Conservation (phyloP, 257 asterid genomes). For the Nicotiana obtusifolia region DNA sequence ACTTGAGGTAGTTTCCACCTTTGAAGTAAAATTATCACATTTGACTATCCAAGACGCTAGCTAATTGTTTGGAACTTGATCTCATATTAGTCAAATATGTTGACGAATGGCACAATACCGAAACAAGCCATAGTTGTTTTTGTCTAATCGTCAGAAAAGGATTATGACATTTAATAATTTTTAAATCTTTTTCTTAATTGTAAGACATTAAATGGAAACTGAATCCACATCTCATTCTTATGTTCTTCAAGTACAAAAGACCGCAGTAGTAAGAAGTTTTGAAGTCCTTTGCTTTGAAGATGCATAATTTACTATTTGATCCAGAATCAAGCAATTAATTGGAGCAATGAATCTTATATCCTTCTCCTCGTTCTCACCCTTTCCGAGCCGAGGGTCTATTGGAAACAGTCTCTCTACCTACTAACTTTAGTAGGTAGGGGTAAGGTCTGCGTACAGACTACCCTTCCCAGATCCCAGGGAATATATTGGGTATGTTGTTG, state of each 20-base stretch:
- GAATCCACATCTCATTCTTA: not conserved
- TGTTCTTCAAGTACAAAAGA: not conserved
- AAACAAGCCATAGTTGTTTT: not conserved
- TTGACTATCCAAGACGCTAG: not conserved
- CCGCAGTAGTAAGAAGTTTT: not conserved
- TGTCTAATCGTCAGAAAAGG: not conserved
- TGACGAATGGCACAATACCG: not conserved
- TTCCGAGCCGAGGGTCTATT: no score
- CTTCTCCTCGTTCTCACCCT: no score
- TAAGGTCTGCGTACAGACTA: no score
- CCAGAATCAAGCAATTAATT: not conserved
- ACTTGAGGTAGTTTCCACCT: not conserved
- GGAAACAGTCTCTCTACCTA: no score
- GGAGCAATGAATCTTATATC: not conserved
- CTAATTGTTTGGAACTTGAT: not conserved
- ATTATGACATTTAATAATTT: not conserved
- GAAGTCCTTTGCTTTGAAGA: not conserved
- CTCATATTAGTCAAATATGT: not conserved
- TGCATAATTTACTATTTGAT: not conserved
- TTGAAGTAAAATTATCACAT: not conserved
- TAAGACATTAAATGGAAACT: not conserved
- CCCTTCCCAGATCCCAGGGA: no score
- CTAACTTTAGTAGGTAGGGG: no score
- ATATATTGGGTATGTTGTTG: no score
- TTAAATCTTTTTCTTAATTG: not conserved